Evolutionary conservation across 2,329 filamentous ascomycete species (phyloP).

Genomic region (Xylaria polymorpha): DNA sequence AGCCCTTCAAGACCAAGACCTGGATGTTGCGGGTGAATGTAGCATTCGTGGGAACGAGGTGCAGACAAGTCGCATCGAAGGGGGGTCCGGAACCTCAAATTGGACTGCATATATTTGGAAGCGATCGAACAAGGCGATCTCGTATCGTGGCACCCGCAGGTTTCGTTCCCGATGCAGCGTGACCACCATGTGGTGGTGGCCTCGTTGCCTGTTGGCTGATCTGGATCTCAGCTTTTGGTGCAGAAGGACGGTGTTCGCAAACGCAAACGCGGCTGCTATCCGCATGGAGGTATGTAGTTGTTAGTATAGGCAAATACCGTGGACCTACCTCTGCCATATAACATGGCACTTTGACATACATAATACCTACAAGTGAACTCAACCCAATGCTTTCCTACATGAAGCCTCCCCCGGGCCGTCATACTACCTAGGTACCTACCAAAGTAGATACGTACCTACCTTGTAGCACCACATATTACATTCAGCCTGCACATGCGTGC

Average conservation of each 20-base stretch:
- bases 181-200: conserved; percentile 14
- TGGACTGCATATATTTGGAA: conserved; percentile 27
- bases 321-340: not conserved
- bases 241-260: not conserved
- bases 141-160: conserved; percentile 24
- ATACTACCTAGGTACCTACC: not conserved
- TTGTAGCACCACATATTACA: not conserved
- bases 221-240: conserved; percentile 1
- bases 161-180: conserved; percentile 22
- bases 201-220: conserved; percentile 4
- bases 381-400: conserved; percentile 6
- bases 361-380: not conserved
- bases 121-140: not conserved
- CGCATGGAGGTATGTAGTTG: not conserved
- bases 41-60: conserved; percentile 34
- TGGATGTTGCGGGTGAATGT: conserved; percentile 39
- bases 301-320: not conserved
- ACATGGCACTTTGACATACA: not conserved
- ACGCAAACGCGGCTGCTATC: conserved; percentile 2
- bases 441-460: conserved; percentile 4
- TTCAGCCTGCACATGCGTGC: conserved; percentile 11
- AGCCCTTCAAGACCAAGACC: conserved; percentile 29
- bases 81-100: not conserved
- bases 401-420: not conserved
- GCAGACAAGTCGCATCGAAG: conserved; percentile 37